A percentile compares a stretch with the other conserved stretches of the same genome.
Conservation (phyloP, 257 asterid species). For the Hygrophila difformis region DNA sequence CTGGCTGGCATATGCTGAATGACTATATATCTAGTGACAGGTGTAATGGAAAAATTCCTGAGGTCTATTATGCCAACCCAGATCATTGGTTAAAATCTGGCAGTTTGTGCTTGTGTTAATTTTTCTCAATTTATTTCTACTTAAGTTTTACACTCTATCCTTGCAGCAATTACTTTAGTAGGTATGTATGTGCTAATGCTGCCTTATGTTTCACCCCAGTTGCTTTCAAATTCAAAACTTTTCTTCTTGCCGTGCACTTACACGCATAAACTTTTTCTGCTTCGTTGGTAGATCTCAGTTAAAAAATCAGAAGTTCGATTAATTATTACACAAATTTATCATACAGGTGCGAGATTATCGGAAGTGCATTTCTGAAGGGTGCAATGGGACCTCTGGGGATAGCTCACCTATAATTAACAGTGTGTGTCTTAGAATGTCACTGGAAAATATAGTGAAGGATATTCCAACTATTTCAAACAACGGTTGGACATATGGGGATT, state of each 20-base stretch:
- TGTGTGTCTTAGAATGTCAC: conserved; percentile 72
- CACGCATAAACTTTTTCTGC: conserved; percentile 6
- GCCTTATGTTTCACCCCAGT: not conserved
- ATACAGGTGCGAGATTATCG: conserved; percentile 85
- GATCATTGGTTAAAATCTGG: not conserved
- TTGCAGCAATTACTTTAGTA: no score
- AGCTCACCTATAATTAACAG: conserved; percentile 50
- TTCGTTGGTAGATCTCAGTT: conserved; percentile 12
- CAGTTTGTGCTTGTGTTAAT: not conserved
- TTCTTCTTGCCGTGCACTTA: not conserved
- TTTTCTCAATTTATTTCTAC: conserved; percentile 1
- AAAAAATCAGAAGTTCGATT: conserved; percentile 8
- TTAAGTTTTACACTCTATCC: no score
- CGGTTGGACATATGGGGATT: conserved; percentile 96
- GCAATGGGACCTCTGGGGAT: conserved; percentile 28
- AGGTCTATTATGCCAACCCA: not conserved
- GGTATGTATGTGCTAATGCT: no score
- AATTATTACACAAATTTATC: conserved; percentile 5
- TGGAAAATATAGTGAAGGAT: conserved; percentile 93
- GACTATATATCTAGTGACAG: conserved; percentile 5
- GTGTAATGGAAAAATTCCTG: conserved; percentile 1
- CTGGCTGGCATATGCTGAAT: not conserved
- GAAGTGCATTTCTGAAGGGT: conserved; percentile 52
- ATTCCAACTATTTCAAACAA: conserved; percentile 68
- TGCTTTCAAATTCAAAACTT: not conserved